Evolutionary conservation across 2,329 filamentous ascomycete genomes (phyloP), one percentile per base, ranked within the genome.

Genomic region (Chrysoporthe cubensis): DNA sequence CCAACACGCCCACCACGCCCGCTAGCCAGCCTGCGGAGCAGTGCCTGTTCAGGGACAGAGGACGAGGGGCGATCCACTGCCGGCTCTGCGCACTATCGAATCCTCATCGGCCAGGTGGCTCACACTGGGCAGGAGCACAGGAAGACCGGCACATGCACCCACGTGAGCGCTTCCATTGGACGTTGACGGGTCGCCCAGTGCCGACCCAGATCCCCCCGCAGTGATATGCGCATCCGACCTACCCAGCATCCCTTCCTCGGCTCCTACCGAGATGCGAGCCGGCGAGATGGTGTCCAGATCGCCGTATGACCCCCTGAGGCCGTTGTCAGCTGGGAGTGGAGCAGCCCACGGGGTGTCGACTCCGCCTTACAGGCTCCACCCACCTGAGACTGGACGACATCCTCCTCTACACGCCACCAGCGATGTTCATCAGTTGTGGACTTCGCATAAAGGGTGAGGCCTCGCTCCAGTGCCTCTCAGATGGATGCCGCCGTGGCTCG

Each of bases 41-140:
- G 32, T 57, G 34, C 54, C 54, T 57, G 8, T 57, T 57, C 32
- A 18, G 32, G 54, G 16, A 57, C 32, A 9, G 34, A 34, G 40
- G 54, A 54, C 50, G 21, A 54, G 21, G 26, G n/a, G n/a, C 6
- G 50, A 54, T 54, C 50, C 50, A 54, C 50, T 54, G 50, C 13
- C 50, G 50, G 16, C 11, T 54, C 50, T n/a, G 18, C 32, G 54
- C 54, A n/a, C 54, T 57, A 57, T 57, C n/a, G 54, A 57, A 57
- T 57, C 54, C 54, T 57, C 32, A 18, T 57, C 54, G 54, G 54
- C n/a, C 54, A 34, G 34, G 54, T n/a, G 14, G 34, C 16, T 57
- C 54, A 21, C 54, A 40, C 54, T 40, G 54, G 54, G 34, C 50
- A 57, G 54, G 54, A 57, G 54, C 32, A 57, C 54, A 57, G 18